Base-by-base conservation (phyloP, 176 grass and related monocot genomes). In the Cenchrus fungigraminus region DNA sequence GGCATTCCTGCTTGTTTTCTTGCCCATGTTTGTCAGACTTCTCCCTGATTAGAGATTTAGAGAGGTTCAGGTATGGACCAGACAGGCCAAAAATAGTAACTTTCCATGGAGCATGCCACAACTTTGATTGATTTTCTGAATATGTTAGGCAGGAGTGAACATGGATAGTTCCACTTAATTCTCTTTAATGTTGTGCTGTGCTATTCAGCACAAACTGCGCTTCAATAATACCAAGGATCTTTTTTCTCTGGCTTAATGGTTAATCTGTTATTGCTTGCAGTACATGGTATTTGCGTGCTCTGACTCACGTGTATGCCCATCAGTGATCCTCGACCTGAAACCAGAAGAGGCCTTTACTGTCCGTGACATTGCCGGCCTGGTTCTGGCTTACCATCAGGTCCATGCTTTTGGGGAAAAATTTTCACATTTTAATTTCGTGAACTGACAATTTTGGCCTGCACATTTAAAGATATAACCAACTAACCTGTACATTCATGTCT, bases 211-310 rank as follows among this genome's bases (percentile, higher is more conserved):
- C 9, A 61, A 22, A 25, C 8, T 61, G 58, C 9, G 20, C 10
- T 13, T 64, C 25, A 31, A 64, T 64, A 31, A 64, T 64, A 31
- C 25, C 34, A 34, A 34, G 34, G 34, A 34, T 34, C 8, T 29
- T 75, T 53, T 78, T 28, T 13, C 16, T 68, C 64, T 80, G 47
- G 12, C 2, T 81, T 57, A 52, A 7, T 69, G 53, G 12, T 76
- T 68, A 84, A 50, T 74, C 55, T 49, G 9, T 80, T 74, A 29
- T 82, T 87, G 6, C 59, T 76, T 86, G 77, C 87, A 94, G 90
- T 97, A 91, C 84, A 92, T 94, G 95, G 90, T 97, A 82, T 97
- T 97, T 57, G 88, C 92, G 6, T 97, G 92, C 42, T 79, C 95
- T 32, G 95, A 92, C 58, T 94, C 86, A 0, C 95, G 90, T 50